These are phyloP conservation scores for Euphorbia pulcherrima DNA, from an alignment of 345 rosid genomes.

Conservation along the genomic window DNA sequence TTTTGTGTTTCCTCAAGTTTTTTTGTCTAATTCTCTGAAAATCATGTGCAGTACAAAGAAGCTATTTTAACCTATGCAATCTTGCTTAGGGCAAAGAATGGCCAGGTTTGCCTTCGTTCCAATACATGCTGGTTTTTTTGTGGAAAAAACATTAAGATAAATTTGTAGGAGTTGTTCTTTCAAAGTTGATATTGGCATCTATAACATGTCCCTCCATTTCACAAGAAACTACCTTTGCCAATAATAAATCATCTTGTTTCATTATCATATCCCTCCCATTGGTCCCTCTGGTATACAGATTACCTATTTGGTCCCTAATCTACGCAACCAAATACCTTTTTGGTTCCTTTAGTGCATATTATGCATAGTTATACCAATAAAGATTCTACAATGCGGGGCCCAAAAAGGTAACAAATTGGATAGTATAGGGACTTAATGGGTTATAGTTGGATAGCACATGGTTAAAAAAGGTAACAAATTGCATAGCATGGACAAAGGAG, in stretches of 20 bases:
- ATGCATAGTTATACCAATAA: too few relatives aligned
- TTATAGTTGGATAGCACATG: too few relatives aligned
- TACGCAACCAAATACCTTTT: too few relatives aligned
- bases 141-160: not conserved
- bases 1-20: not conserved
- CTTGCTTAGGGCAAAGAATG: constrained; percentile 57
- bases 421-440: too few relatives aligned
- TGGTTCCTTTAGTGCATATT: too few relatives aligned
- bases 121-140: not conserved
- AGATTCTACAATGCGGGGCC: too few relatives aligned
- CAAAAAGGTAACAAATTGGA: too few relatives aligned
- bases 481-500: too few relatives aligned
- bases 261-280: not conserved
- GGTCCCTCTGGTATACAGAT: too few relatives aligned
- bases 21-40: not conserved
- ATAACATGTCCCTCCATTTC: not conserved
- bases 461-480: too few relatives aligned
- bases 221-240: not conserved
- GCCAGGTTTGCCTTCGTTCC: constrained; percentile 50
- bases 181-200: not conserved
- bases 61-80: constrained; percentile 82
- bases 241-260: not conserved
- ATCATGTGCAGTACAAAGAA: constrained; percentile 70
- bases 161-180: not conserved
- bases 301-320: too few relatives aligned